Evolutionary conservation across 371 early-diverging fungal genomes (phyloP).

Genomic region (Mortierella sp.): DNA sequence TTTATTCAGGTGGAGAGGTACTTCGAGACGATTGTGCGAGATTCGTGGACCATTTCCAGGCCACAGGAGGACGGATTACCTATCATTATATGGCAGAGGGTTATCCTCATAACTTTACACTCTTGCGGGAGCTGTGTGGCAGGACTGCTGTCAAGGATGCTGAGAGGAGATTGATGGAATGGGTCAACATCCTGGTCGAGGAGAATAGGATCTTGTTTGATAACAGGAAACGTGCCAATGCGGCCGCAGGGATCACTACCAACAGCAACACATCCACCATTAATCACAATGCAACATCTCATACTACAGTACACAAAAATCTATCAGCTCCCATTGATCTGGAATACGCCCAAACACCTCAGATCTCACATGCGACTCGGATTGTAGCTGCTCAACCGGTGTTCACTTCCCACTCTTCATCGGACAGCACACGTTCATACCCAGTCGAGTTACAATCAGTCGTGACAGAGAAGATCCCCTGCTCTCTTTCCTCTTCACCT

Average conservation of each 20-base stretch:
- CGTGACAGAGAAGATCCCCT: constrained; percentile 19
- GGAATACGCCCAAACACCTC: constrained; percentile 32
- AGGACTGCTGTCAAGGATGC: constrained; percentile 54
- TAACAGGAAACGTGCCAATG: constrained; percentile 32
- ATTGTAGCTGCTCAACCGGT: constrained; percentile 39
- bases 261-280: neutral
- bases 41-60: constrained; percentile 48
- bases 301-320: neutral
- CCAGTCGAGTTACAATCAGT: constrained; percentile 28
- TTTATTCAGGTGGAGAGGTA: constrained; percentile 41
- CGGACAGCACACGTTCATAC: neutral
- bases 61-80: constrained; percentile 43
- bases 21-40: constrained; percentile 46
- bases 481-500: neutral
- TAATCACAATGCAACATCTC: neutral
- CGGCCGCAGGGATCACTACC: constrained; percentile 5
- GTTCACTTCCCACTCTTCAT: constrained; percentile 16
- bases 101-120: constrained; percentile 40
- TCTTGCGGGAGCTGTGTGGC: constrained; percentile 40
- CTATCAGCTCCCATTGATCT: constrained; percentile 6
- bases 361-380: constrained; percentile 45
- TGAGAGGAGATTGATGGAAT: constrained; percentile 53
- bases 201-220: constrained; percentile 52
- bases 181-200: constrained; percentile 50
- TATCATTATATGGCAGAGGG: constrained; percentile 55